These are phyloP conservation scores for Kodamaea leandrae DNA, from an alignment of 805 yeast genomes.

Conservation along the genomic window DNA sequence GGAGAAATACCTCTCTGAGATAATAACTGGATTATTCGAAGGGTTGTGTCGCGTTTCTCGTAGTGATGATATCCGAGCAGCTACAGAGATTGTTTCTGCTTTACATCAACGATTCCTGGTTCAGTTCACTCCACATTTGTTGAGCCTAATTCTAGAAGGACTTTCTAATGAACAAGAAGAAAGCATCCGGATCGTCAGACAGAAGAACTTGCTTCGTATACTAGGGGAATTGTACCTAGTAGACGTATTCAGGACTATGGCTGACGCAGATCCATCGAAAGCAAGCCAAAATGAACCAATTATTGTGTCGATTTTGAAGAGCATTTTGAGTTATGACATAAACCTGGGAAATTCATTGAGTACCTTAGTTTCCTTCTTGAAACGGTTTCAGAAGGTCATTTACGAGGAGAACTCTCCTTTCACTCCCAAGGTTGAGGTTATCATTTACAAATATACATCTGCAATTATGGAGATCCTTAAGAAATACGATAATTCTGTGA, in stretches of 20 bases:
- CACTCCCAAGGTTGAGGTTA: conserved; percentile 4
- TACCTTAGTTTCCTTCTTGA: conserved; percentile 48
- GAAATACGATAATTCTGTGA: conserved; percentile 33
- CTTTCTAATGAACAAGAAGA: conserved; percentile 27
- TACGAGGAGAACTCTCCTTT: conserved; percentile 22
- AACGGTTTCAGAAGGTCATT: conserved; percentile 40
- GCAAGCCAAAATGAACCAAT: conserved; percentile 24
- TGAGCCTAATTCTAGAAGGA: conserved; percentile 36
- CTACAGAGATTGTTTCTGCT: conserved; percentile 64
- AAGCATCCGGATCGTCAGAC: conserved; percentile 35
- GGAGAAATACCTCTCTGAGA: conserved; percentile 72
- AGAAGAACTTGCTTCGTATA: conserved; percentile 48
- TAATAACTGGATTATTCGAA: conserved; percentile 60
- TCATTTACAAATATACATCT: conserved; percentile 42
- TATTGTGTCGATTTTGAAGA: conserved; percentile 41
- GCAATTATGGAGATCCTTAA: conserved; percentile 39
- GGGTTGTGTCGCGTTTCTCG: conserved; percentile 53
- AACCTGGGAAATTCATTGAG: conserved; percentile 30
- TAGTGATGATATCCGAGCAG: conserved; percentile 57
- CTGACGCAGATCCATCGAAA: conserved; percentile 1
- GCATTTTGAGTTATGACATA: conserved; percentile 27
- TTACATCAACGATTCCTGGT: conserved; percentile 71
- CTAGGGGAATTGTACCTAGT: conserved; percentile 56
- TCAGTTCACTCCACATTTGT: conserved; percentile 46
- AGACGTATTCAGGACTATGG: conserved; percentile 49